A percentile compares a stretch with the other conserved stretches of the same genome.
These are phyloP conservation scores for Pseudogymnoascus sp. DNA, from an alignment of 2,329 filamentous ascomycete genomes.

Conservation along the genomic window DNA sequence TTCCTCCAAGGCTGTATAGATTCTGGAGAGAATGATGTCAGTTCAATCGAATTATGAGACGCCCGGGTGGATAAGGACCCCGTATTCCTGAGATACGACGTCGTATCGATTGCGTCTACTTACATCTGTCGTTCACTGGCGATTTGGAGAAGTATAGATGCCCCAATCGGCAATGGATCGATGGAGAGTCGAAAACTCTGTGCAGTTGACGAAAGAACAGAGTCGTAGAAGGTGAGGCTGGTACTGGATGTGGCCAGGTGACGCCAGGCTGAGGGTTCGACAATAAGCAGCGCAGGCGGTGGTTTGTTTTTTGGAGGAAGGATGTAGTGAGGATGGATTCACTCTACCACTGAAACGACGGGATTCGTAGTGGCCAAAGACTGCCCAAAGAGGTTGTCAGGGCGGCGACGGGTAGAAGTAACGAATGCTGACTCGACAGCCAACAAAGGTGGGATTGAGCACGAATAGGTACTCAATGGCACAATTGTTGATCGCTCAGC, in stretches of 20 bases:
- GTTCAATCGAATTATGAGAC: neutral
- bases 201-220: neutral
- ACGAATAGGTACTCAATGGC: neutral
- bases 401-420: constrained; percentile 3
- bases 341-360: neutral
- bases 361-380: neutral
- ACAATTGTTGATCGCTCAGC: neutral
- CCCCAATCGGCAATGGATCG: neutral
- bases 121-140: neutral
- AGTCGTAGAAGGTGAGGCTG: neutral
- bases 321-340: neutral
- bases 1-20: neutral
- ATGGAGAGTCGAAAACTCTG: neutral
- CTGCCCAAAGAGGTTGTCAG: neutral
- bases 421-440: constrained; percentile 7
- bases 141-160: neutral
- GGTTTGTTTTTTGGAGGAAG: neutral
- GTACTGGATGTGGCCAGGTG: neutral
- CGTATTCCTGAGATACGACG: neutral
- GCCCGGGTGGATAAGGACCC: neutral
- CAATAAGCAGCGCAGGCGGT: neutral
- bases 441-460: neutral
- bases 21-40: neutral
- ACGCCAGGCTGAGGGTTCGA: neutral
- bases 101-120: neutral